Evolutionary conservation across 495 filamentous ascomycete genomes (phyloP).

Genomic region (Aspergillus sclerotiicarbonarius): DNA sequence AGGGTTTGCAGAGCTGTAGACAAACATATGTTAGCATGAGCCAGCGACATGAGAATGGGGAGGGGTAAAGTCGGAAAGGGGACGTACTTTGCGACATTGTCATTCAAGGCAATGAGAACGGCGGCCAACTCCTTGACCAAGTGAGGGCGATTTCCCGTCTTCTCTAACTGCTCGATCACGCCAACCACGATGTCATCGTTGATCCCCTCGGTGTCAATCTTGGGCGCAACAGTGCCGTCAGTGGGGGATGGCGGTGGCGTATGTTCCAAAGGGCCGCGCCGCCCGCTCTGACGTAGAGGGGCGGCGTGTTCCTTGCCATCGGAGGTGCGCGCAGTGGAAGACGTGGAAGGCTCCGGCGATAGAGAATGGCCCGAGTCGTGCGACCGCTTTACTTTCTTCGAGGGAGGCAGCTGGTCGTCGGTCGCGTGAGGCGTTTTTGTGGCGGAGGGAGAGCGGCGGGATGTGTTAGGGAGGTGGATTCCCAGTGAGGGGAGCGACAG

Average conservation of each 20-base stretch:
- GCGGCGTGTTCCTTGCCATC: slow-evolving; percentile 32
- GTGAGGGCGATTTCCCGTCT: slow-evolving; percentile 89
- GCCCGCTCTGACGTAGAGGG: slow-evolving; percentile 46
- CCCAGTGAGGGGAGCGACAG: slow-evolving; percentile 90
- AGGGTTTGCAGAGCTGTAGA: slow-evolving; percentile 84
- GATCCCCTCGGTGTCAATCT: slow-evolving; percentile 84
- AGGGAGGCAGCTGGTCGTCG: slow-evolving; percentile 58
- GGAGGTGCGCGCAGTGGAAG: slow-evolving; percentile 30
- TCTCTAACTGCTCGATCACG: slow-evolving; percentile 86
- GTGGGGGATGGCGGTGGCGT: slow-evolving; percentile 87
- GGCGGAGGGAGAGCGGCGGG: slow-evolving; percentile 65
- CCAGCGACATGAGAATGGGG: neutral
- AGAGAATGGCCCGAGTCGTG: slow-evolving; percentile 55
- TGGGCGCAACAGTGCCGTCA: slow-evolving; percentile 49
- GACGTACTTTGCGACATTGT: slow-evolving; percentile 86
- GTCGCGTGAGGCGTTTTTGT: slow-evolving; percentile 51
- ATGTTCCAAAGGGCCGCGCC: slow-evolving; percentile 57
- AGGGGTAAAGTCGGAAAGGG: neutral
- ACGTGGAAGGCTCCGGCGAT: slow-evolving; percentile 48
- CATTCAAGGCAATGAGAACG: slow-evolving; percentile 70
- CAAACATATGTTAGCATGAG: slow-evolving; percentile 33
- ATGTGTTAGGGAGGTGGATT: slow-evolving; percentile 82
- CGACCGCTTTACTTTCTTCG: slow-evolving; percentile 86
- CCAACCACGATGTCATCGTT: slow-evolving; percentile 93
- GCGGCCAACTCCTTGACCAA: slow-evolving; percentile 91